Evolutionary conservation across 768 basidiomycete species (phyloP).

Genomic region (Lentinula boryana): DNA sequence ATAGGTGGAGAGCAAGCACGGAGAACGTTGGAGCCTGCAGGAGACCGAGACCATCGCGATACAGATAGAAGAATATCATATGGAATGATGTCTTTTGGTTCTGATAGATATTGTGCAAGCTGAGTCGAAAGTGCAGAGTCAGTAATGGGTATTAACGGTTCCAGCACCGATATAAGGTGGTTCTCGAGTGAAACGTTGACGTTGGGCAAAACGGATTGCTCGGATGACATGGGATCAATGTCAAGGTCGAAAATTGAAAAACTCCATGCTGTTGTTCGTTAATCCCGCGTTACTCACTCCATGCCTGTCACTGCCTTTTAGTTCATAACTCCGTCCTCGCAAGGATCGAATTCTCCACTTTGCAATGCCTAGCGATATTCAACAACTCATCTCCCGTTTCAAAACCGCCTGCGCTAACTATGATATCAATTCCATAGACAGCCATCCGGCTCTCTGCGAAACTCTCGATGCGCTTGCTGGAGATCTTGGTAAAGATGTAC

Average conservation of each 20-base stretch:
- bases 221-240: not conserved
- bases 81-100: constrained; percentile 42
- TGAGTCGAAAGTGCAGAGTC: constrained; percentile 37
- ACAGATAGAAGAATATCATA: constrained; percentile 53
- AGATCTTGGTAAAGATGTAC: constrained; percentile 42
- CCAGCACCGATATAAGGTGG: constrained; percentile 49
- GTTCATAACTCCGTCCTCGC: not conserved
- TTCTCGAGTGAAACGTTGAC: constrained; percentile 65
- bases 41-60: constrained; percentile 65
- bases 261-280: not conserved
- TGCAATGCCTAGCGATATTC: not conserved
- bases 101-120: constrained; percentile 32
- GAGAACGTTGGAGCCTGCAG: constrained; percentile 33
- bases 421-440: constrained; percentile 20
- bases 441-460: constrained; percentile 12
- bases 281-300: not conserved
- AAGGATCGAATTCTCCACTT: not conserved
- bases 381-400: constrained; percentile 24
- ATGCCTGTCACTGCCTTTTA: not conserved
- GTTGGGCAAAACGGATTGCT: constrained; percentile 10
- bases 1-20: constrained; percentile 31
- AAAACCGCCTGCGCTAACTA: constrained; percentile 37
- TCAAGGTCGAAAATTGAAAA: not conserved
- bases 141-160: constrained; percentile 36
- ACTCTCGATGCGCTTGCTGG: constrained; percentile 46